phyloP scores from a whole-genome alignment of 2,329 filamentous ascomycete species.

The Cladobotryum protrusum region DNA sequence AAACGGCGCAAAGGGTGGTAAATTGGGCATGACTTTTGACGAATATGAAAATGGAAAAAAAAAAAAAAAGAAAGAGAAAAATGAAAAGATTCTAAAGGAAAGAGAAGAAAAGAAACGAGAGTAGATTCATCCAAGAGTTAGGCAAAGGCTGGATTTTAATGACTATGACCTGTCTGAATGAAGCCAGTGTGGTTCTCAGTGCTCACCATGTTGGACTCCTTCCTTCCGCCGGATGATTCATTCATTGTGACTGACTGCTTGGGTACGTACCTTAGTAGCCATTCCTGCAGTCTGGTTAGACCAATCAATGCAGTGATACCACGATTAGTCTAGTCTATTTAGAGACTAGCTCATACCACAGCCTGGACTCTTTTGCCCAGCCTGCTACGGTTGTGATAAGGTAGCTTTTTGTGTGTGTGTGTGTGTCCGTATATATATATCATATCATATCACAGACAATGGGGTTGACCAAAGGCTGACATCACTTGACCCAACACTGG shows the following conservation, averaged over 20 bases:
- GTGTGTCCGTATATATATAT: no score
- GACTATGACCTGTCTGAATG: background rate
- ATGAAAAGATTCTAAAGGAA: background rate
- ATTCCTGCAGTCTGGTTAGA: background rate
- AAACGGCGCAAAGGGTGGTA: conserved; percentile 73
- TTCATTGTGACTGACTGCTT: background rate
- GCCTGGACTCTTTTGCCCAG: conserved; percentile 12
- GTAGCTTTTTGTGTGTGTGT: no score
- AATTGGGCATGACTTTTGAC: conserved; percentile 12
- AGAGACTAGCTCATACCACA: conserved; percentile 18
- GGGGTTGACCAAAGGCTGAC: no score
- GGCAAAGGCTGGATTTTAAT: background rate
- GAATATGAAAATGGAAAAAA: background rate
- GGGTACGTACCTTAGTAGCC: background rate
- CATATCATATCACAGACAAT: no score
- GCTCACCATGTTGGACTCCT: no score
- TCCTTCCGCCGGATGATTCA: no score
- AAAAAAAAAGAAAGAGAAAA: background rate
- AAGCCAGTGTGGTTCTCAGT: no score
- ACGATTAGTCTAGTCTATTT: background rate
- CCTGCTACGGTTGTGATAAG: no score
- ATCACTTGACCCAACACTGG: no score
- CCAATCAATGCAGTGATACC: conserved; percentile 10
- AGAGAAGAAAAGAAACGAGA: background rate
- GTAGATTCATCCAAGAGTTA: background rate